Base-by-base conservation (phyloP, 2,329 filamentous ascomycete species). In the Apiospora kogelbergensis region DNA sequence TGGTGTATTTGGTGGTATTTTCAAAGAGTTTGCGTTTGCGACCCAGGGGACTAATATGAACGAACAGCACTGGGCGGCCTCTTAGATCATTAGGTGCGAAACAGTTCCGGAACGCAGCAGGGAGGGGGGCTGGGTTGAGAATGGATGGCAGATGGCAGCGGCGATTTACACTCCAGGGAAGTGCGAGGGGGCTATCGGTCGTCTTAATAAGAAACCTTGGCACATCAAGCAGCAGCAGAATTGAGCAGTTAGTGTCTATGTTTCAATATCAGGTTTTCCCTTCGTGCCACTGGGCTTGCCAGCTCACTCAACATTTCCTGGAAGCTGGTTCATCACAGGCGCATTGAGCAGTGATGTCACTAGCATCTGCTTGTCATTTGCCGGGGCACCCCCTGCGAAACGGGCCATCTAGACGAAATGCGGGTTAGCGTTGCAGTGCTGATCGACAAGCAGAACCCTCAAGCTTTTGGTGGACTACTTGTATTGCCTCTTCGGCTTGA, bases 291-390 rank as follows among this genome's bases (percentile, higher is more conserved):
- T 13, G 48, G 48, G 53, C 53, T 33, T 10, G 11, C 13, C 3
- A 15, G 40, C 40, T 30, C 13, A 20, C 53, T 60, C 53, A 60
- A 60, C 53, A 60, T 60, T 60, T 30, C 53, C 11, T n/a, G n/a
- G n/a, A n/a, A n/a, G n/a, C n/a, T n/a, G n/a, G 53, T 60, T 37
- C 53, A 60, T 60, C 30, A 37, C 30, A 20, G 53, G 53, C 30
- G 53, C 26, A 37, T 33, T 37, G 40, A 41, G 40, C 20, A 37
- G 53, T 60, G 53, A 60, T 60, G 53, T 60, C 53, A 60, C 53
- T 30, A 60, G 53, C 30, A 60, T n/a, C 53, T 60, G 53, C 53
- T 37, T 60, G 53, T 37, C 53, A 60, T 60, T 26, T 60, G 30
- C 53, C 53, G 53, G 53, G 53, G 53, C 11, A 17, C 17, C 53